These are phyloP conservation scores for Arthrobotrys entomopaga DNA, from an alignment of 2,329 filamentous ascomycete species.

Conservation along the genomic window DNA sequence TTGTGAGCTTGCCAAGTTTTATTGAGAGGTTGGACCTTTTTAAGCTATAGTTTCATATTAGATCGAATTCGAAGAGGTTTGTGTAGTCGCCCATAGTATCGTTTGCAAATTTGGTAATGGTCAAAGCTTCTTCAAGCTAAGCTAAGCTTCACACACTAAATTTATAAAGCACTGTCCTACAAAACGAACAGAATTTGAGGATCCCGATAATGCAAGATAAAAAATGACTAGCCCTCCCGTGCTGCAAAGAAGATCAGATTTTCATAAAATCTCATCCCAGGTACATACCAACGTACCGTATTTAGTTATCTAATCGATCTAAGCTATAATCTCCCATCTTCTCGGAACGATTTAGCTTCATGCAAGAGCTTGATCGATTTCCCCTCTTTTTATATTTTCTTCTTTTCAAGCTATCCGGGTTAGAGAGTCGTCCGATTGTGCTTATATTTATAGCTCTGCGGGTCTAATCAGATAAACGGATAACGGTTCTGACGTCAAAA, in stretches of 20 bases:
- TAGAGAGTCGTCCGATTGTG: slow-evolving; percentile 5
- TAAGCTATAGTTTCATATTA: too few relatives aligned
- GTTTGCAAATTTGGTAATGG: too few relatives aligned
- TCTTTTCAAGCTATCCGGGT: slow-evolving; percentile 15
- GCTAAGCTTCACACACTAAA: background rate
- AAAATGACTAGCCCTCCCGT: background rate
- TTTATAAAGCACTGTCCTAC: too few relatives aligned
- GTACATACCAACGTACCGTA: slow-evolving; percentile 8
- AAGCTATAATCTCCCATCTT: too few relatives aligned
- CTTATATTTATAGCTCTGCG: background rate
- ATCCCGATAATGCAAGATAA: slow-evolving; percentile 7
- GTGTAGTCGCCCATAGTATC: too few relatives aligned
- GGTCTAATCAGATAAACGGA: too few relatives aligned
- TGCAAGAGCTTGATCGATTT: background rate
- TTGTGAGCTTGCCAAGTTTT: too few relatives aligned
- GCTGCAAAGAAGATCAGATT: too few relatives aligned
- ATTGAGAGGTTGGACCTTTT: too few relatives aligned
- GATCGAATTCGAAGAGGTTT: too few relatives aligned
- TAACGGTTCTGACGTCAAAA: slow-evolving; percentile 19
- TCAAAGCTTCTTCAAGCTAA: background rate
- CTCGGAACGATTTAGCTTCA: slow-evolving; percentile 19
- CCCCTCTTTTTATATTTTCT: slow-evolving; percentile 7
- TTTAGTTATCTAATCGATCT: slow-evolving; percentile 3
- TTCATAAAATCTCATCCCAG: background rate
- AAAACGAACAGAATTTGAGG: background rate